Evolutionary conservation across 371 early-diverging fungal genomes (phyloP), one percentile per base, ranked within the genome.

Genomic region (Basidiobolus meristosporus): DNA sequence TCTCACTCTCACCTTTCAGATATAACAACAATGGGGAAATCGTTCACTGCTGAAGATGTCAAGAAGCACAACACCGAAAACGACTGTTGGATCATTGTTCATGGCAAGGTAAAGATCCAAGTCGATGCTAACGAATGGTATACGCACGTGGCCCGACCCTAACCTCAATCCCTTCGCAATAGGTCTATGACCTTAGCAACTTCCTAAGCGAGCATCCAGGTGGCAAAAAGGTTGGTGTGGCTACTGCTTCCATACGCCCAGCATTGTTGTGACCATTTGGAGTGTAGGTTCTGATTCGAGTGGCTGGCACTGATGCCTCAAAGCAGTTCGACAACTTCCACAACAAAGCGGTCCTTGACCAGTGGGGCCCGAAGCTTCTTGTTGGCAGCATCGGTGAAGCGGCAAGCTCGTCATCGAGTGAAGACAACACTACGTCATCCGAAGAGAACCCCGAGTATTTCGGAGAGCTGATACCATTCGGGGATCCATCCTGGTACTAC

Each of bases 71-170:
- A 65, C 31, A 57, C 59, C 31, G 59, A 65, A 45, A 62, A 72
- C 21, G 91, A 91, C 50, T 68, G 80, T 53, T 98, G 98, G 98
- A 75, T 93, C 48, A 80, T 89, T 33, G 54, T 96, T 19, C 67
- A 76, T 35, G 85, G 76, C 38, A 75, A 75, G 44, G 83, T 88
- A 2, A 90, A 70, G 9, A 26, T n/a, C n/a, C 26, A 26, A 26
- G 9, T 26, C 9, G 9, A 26, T 9, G 26, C 26, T 9, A 9
- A 26, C 26, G 9, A 26, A 5, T 26, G 26, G 26, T 26, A 9
- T 26, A 26, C 3, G 26, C 26, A 26, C n/a, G n/a, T n/a, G n/a
- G n/a, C n/a, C n/a, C n/a, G n/a, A n/a, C n/a, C 9, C 26, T 26
- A 26, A 5, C 26, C n/a, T n/a, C n/a, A n/a, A n/a, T n/a, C n/a